phyloP scores from a whole-genome alignment of 345 rosid species.

The Leavenworthia alabamica region DNA sequence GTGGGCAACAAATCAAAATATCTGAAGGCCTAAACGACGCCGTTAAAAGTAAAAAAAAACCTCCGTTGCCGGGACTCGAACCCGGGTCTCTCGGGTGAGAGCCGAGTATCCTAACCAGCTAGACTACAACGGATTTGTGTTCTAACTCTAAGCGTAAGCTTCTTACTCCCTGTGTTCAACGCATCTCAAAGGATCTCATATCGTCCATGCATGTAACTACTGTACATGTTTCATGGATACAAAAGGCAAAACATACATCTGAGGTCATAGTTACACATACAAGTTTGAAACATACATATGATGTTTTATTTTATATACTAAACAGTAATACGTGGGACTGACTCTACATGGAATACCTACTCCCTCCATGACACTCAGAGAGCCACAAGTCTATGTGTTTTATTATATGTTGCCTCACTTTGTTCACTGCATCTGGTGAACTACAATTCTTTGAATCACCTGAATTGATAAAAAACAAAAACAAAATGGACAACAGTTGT shows the following conservation, averaged over 20 bases:
- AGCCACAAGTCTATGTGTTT: slow-evolving; percentile 89
- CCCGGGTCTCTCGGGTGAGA: slow-evolving; percentile 70
- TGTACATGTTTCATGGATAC: not conserved
- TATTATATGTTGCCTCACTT: slow-evolving; percentile 65
- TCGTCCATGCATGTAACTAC: not conserved
- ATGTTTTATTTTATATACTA: slow-evolving; percentile 1
- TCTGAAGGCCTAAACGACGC: too few species aligned
- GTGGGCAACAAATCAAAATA: not conserved
- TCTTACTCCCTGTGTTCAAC: too few species aligned
- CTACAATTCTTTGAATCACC: slow-evolving; percentile 75
- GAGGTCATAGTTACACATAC: not conserved
- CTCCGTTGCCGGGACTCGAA: too few species aligned
- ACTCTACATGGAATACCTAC: slow-evolving; percentile 17
- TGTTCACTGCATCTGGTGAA: slow-evolving; percentile 76
- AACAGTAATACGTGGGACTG: not conserved
- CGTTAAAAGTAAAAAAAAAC: too few species aligned
- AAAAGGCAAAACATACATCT: not conserved
- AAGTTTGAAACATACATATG: slow-evolving; percentile 3
- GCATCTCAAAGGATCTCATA: too few species aligned
- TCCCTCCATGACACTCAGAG: slow-evolving; percentile 52
- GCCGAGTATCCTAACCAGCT: slow-evolving; percentile 74
- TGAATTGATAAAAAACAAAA: slow-evolving; percentile 15
- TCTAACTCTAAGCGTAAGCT: too few species aligned
- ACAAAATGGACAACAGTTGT: not conserved
- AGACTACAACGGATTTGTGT: slow-evolving; percentile 33